Conservation (phyloP, 1,284 basidiomycete genomes). For the Ganoderma lucidum region DNA sequence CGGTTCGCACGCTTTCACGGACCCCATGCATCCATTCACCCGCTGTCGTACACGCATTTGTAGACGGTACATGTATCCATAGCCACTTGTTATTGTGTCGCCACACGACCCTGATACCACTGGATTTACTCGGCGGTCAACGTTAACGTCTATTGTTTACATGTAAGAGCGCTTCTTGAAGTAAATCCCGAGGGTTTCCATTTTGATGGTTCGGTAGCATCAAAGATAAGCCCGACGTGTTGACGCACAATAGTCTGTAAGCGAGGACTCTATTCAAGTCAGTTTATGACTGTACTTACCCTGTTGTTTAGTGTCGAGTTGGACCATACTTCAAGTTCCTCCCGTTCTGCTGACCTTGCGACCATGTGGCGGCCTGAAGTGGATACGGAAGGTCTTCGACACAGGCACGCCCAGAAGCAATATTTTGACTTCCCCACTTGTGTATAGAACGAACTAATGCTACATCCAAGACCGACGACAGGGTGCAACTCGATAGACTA, state of each 20-base stretch:
- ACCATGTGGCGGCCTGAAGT: not conserved
- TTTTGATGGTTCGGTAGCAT: not conserved
- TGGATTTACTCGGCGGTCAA: not conserved
- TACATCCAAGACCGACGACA: conserved; percentile 13
- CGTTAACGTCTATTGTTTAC: not conserved
- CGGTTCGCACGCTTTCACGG: not conserved
- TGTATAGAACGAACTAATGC: conserved; percentile 13
- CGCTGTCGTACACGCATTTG: conserved; percentile 23
- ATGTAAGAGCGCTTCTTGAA: not conserved
- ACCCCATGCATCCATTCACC: conserved; percentile 6
- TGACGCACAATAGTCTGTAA: not conserved
- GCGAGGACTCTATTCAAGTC: not conserved
- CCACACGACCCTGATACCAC: conserved; percentile 21
- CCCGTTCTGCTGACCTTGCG: not conserved
- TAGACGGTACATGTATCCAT: conserved; percentile 33
- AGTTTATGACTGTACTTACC: not conserved
- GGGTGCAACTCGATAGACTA: not conserved
- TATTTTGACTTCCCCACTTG: conserved; percentile 15
- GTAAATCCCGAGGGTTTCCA: not conserved
- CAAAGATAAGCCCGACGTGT: not conserved
- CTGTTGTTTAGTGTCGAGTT: not conserved
- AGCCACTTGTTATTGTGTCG: conserved; percentile 31
- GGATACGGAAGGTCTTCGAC: not conserved
- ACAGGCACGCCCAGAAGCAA: not conserved
- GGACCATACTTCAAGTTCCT: not conserved